phyloP scores from a whole-genome alignment of 805 yeast species.

The Yamadazyma takamatsuzukensis region DNA sequence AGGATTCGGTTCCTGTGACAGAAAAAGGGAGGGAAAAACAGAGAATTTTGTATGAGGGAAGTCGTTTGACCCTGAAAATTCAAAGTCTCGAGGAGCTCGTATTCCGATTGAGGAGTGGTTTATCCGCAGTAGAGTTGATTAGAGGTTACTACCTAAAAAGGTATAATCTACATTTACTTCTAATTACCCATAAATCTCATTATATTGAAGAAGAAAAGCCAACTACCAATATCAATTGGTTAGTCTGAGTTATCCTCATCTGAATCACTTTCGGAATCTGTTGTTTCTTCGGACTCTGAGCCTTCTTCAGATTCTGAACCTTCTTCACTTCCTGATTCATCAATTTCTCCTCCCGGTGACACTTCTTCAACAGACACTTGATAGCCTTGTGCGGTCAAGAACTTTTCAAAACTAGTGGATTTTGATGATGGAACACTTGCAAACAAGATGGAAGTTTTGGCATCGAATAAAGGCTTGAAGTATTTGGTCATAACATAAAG shows the following conservation, averaged over 20 bases:
- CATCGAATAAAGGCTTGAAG: constrained; percentile 61
- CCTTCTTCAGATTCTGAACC: constrained; percentile 20
- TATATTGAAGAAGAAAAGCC: too few relatives aligned
- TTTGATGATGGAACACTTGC: constrained; percentile 72
- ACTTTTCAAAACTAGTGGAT: constrained; percentile 41
- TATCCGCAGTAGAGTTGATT: too few relatives aligned
- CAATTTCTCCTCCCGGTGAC: constrained; percentile 22
- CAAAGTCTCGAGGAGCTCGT: too few relatives aligned
- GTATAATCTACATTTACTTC: too few relatives aligned
- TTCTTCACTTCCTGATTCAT: constrained; percentile 20
- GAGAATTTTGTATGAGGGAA: too few relatives aligned
- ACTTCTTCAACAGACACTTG: constrained; percentile 49
- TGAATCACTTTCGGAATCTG: constrained; percentile 1
- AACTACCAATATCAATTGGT: too few relatives aligned
- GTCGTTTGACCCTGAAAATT: too few relatives aligned
- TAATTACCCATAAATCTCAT: too few relatives aligned
- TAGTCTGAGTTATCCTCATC: not conserved
- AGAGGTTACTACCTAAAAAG: too few relatives aligned
- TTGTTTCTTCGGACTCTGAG: constrained; percentile 16
- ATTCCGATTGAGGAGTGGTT: too few relatives aligned
- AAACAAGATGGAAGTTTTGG: constrained; percentile 56
- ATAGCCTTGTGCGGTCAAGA: constrained; percentile 56
- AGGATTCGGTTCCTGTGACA: too few relatives aligned
- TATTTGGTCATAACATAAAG: constrained; percentile 50
- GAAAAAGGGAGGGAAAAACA: too few relatives aligned